These are phyloP conservation scores for Plasmodium vivax DNA, from an alignment of 169 alveolate species.

Conservation along the genomic window DNA sequence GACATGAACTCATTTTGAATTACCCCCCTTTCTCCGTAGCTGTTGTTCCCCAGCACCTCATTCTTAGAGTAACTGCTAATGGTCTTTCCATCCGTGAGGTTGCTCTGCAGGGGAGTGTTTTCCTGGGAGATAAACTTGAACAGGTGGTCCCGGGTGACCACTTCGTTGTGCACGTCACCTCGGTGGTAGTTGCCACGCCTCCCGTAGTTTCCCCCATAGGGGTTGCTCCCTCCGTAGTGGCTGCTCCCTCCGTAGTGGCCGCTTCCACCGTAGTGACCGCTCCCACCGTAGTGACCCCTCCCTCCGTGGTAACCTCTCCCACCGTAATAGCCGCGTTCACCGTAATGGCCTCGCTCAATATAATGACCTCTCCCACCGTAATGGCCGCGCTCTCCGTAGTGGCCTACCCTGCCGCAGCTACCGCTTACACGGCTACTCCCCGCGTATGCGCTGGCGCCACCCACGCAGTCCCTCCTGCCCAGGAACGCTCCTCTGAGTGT, in stretches of 20 bases:
- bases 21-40: background rate
- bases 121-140: background rate
- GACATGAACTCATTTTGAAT: background rate
- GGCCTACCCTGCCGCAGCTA: background rate
- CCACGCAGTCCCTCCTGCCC: background rate
- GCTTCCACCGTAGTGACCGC: background rate
- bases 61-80: background rate
- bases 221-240: background rate
- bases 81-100: background rate
- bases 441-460: background rate
- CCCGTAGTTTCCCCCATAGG: background rate
- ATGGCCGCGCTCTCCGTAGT: background rate
- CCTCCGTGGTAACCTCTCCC: background rate
- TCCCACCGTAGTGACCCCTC: background rate
- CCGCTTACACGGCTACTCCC: background rate
- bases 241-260: background rate
- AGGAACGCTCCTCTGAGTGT: background rate
- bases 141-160: background rate
- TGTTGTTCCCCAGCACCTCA: background rate
- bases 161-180: background rate
- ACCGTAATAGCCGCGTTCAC: background rate
- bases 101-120: background rate
- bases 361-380: background rate
- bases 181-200: background rate
- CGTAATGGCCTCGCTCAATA: too few relatives aligned